Evolutionary conservation across 768 basidiomycete genomes (phyloP), one percentile per base, ranked within the genome.

Genomic region (Termitomyces sp.): DNA sequence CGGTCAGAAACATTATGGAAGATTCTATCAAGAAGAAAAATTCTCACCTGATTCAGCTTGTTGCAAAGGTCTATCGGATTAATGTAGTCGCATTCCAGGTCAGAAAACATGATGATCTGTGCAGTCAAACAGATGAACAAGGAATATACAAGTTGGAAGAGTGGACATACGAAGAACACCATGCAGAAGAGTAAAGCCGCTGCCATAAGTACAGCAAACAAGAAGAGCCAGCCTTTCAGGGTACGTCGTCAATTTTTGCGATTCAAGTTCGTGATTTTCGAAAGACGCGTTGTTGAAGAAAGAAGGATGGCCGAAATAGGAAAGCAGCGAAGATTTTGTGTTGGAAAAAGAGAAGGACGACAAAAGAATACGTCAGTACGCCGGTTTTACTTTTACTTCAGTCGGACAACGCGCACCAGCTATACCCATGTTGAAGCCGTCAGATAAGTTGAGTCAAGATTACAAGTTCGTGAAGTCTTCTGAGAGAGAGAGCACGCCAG

Each of bases 31-130:
- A 55, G 24, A 14, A 50, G 5, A 56, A 28, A 32, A 13, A 30
- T 47, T 74, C 80, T 47, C 62, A 96, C 96, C 75, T 94, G 92
- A 71, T 98, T 98, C 67, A 98, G 87, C 79, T 97, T 98, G 77
- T 98, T 98, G 77, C 97, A 98, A 40, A 98, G 87, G 74, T 99
- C 97, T 84, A 99, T 99, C 53, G 97, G 97, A 75, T 99, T 99
- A 80, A 98, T 96, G 77, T 98, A 98, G 82, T 97, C 94, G 80
- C 94, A 97, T 77, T 98, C 96, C 70, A 98, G 78, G 77, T 98
- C 97, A 45, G 94, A 97, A 80, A 98, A 98, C 96, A 98, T 98
- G 79, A 99, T 98, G 68, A 99, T 98, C 96, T 98, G 65, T 50
- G 35, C 36, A 33, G n/a, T 35, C 30, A 52, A 20, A 40, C 38